Percentiles rank a stretch among this genome's conserved stretches.
Conservation (phyloP, 805 yeast genomes). For the Torulaspora gathmanii region DNA sequence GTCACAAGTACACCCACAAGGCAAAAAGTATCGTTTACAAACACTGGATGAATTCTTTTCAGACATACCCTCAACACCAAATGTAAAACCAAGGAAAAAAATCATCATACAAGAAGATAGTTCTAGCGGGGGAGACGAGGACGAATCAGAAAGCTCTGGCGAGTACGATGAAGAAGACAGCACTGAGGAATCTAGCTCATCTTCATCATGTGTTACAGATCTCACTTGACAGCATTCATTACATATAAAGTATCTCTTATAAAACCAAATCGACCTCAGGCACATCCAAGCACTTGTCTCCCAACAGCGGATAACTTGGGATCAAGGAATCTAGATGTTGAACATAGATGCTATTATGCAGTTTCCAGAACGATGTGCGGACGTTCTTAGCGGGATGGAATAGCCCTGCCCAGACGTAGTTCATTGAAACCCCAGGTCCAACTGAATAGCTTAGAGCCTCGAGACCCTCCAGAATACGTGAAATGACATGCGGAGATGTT, state of each 20-base stretch:
- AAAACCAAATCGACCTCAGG: constrained; percentile 47
- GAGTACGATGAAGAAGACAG: constrained; percentile 6
- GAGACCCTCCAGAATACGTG: constrained; percentile 72
- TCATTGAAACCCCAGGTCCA: constrained; percentile 70
- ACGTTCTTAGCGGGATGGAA: constrained; percentile 93
- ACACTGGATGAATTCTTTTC: constrained; percentile 84
- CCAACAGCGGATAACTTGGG: constrained; percentile 72
- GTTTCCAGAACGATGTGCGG: constrained; percentile 76
- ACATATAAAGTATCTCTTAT: constrained; percentile 5
- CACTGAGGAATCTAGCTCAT: constrained; percentile 5
- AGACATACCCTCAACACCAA: constrained; percentile 36
- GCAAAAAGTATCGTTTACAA: constrained; percentile 54
- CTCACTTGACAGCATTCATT: neutral
- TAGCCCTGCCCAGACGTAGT: constrained; percentile 80
- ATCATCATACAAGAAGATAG: constrained; percentile 26
- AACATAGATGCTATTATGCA: constrained; percentile 72
- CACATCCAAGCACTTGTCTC: constrained; percentile 31
- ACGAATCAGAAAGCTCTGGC: constrained; percentile 17
- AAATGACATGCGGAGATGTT: constrained; percentile 92
- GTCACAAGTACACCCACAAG: constrained; percentile 5
- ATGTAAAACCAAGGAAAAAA: constrained; percentile 11
- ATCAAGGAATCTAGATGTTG: constrained; percentile 71
- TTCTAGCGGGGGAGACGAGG: constrained; percentile 30
- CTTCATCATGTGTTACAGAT: constrained; percentile 6
- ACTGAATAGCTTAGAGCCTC: constrained; percentile 65